A percentile compares a stretch with the other conserved stretches of the same genome.
Evolutionary conservation across 768 basidiomycete genomes (phyloP).

Genomic region (Trametes maxima): DNA sequence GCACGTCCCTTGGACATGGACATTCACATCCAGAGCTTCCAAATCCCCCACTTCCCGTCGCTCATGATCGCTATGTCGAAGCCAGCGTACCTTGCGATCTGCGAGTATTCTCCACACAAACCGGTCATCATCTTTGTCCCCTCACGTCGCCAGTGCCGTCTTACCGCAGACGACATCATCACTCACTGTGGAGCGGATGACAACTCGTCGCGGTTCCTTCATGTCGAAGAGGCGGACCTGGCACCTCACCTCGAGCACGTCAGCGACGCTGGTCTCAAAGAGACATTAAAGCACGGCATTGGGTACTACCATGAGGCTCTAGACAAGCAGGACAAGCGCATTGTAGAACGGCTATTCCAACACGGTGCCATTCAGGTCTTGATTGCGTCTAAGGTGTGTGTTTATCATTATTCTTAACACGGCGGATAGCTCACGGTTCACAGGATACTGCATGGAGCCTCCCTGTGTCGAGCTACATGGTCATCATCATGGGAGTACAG

Average conservation of each 20-base stretch:
- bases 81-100: slow-evolving; percentile 91
- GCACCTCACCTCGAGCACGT: slow-evolving; percentile 89
- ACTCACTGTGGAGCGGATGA: slow-evolving; percentile 89
- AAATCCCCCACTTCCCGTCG: slow-evolving; percentile 96
- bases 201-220: slow-evolving; percentile 83
- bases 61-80: slow-evolving; percentile 99
- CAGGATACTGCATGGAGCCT: slow-evolving; percentile 97
- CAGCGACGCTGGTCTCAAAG: slow-evolving; percentile 70
- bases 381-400: slow-evolving; percentile 84
- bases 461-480: slow-evolving; percentile 94
- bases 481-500: slow-evolving; percentile 99
- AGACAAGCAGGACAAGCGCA: slow-evolving; percentile 88
- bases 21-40: slow-evolving; percentile 94
- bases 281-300: slow-evolving; percentile 86
- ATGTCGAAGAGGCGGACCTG: slow-evolving; percentile 80
- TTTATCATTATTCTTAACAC: neutral
- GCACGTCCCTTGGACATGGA: slow-evolving; percentile 98
- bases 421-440: neutral
- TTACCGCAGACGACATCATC: slow-evolving; percentile 90
- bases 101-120: slow-evolving; percentile 82
- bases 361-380: slow-evolving; percentile 94
- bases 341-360: slow-evolving; percentile 90
- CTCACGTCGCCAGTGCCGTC: slow-evolving; percentile 89
- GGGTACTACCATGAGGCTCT: slow-evolving; percentile 97
- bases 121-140: slow-evolving; percentile 94